Conservation (phyloP, 331 rosid genomes). For the Prunus yedoensis region DNA sequence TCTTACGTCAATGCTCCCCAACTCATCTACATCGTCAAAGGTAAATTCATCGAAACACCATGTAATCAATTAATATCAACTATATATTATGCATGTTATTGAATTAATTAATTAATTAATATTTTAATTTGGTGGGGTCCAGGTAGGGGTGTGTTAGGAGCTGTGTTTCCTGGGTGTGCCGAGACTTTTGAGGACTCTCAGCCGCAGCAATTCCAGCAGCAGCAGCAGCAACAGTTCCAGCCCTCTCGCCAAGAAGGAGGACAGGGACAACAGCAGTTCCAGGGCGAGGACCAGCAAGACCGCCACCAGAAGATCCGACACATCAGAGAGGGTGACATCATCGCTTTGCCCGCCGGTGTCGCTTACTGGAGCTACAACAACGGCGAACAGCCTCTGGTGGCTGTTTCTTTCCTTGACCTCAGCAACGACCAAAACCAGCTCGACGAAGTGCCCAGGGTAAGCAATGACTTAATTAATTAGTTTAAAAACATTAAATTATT, state of each 20-base stretch:
- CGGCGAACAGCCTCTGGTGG: constrained; percentile 37
- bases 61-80: neutral
- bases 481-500: too few relatives aligned
- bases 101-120: too few relatives aligned
- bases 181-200: constrained; percentile 46
- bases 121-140: neutral
- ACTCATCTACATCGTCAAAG: constrained; percentile 37
- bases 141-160: constrained; percentile 45
- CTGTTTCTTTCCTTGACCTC: constrained; percentile 44
- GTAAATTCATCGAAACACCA: constrained; percentile 7
- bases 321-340: constrained; percentile 44
- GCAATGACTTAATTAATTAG: neutral
- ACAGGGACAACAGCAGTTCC: neutral
- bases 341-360: constrained; percentile 57
- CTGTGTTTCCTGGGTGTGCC: constrained; percentile 44
- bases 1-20: constrained; percentile 44
- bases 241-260: neutral
- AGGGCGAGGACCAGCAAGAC: constrained; percentile 23
- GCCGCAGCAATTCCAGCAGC: neutral
- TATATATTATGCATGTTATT: too few relatives aligned
- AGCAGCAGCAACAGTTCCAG: neutral
- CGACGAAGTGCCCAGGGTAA: constrained; percentile 53
- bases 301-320: constrained; percentile 52
- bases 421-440: constrained; percentile 54
- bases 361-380: constrained; percentile 62